Conservation (phyloP, 176 grass and related monocot species). For the Typha latifolia region DNA sequence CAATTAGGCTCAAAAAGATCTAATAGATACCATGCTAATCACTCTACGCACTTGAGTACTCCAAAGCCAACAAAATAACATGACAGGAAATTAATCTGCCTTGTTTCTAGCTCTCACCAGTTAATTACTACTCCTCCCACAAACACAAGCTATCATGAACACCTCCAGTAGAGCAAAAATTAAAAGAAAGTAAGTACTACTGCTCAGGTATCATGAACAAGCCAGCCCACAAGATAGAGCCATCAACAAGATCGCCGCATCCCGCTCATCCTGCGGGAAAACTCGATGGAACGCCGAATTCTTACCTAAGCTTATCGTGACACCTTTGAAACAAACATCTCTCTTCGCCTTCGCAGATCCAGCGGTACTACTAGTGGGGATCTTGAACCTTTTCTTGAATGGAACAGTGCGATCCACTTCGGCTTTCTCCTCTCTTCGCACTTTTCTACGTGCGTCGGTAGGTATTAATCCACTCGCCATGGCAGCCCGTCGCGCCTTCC, state of each 20-base stretch:
- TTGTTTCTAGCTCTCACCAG: conserved; percentile 2
- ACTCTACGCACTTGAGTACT: not conserved
- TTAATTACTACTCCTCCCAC: too few species aligned
- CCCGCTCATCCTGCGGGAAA: conserved; percentile 71
- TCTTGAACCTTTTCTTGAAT: conserved; percentile 97
- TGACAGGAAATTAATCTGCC: not conserved
- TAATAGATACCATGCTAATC: not conserved
- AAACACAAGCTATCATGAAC: not conserved
- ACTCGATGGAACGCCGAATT: conserved; percentile 11
- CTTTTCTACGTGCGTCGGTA: conserved; percentile 20
- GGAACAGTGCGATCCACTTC: conserved; percentile 61
- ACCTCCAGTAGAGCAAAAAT: not conserved
- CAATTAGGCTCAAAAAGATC: conserved; percentile 4
- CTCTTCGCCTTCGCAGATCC: not conserved
- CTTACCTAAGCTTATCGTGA: conserved; percentile 43
- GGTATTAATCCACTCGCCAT: conserved; percentile 14
- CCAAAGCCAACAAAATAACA: conserved; percentile 3
- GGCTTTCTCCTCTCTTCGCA: conserved; percentile 56
- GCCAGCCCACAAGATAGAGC: conserved; percentile 63
- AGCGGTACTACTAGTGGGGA: not conserved
- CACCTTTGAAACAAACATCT: conserved; percentile 25
- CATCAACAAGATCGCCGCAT: conserved; percentile 94
- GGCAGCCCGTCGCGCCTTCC: conserved; percentile 82
- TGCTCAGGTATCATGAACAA: not conserved
- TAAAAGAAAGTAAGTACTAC: too few species aligned